Evolutionary conservation across 176 grass and related monocot genomes (phyloP), one percentile per base, ranked within the genome.

Genomic region (Aechmea fasciata): DNA sequence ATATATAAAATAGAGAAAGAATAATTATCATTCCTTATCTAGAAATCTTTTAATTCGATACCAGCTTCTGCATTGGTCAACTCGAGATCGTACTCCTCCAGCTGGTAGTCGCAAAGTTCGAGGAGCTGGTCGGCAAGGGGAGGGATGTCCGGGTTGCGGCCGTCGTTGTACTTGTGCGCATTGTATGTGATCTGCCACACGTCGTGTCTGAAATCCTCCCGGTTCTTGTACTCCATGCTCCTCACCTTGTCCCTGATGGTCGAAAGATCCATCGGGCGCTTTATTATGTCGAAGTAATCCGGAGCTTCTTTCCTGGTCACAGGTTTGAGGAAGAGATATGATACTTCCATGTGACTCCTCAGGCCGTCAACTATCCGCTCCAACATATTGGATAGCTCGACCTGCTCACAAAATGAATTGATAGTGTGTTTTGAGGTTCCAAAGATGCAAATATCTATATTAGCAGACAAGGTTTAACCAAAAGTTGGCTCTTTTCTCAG

Each of bases 271-370:
- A 99, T 99, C 14, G 94, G 94, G 0, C 20, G 65, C 7, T 78
- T 13, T 52, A 93, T 63, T 51, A 78, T 51, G 11, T 99, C 87
- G 17, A 80, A 47, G 48, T 99, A 99, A 78, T 99, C 94, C 2
- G 94, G 87, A 41, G 94, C 94, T 61, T 85, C 82, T 82, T 99
- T 99, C 78, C 77, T 99, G 7, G 82, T 75, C 59, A 99, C 94
- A 25, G 94, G 94, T 87, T 93, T 99, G 14, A 85, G 65, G 62
- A 99, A 99, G 47, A 99, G 77, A 55, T 75, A 79, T 18, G 94
- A 89, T 57, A 83, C 10, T 11, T 71, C 11, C 3, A 33, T 75
- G 19, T 65, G 48, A 52, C 63, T 71, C 13, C 78, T 64, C 75
- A 99, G 66, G 48, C 55, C 73, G 61, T 85, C 87, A 9, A 99